Percentiles rank a stretch among this genome's conserved stretches.
These are phyloP conservation scores for Saccharomyces hybrid DNA, from an alignment of 1,139 yeast genomes.

Conservation along the genomic window DNA sequence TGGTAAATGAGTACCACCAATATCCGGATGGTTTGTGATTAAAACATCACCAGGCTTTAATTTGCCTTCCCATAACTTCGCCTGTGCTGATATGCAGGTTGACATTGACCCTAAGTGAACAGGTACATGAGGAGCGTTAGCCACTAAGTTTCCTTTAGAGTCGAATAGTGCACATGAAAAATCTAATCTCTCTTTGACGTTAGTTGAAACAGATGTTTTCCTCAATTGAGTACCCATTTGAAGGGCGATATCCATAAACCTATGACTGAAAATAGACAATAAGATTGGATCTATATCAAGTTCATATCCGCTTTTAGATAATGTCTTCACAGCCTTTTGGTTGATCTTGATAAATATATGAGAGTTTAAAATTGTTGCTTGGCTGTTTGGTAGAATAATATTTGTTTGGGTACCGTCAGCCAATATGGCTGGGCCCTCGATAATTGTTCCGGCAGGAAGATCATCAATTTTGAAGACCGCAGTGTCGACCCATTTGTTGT, in stretches of 20 bases:
- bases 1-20: slow-evolving; percentile 79
- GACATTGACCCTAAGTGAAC: slow-evolving; percentile 87
- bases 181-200: slow-evolving; percentile 75
- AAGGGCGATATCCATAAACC: slow-evolving; percentile 85
- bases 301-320: no score
- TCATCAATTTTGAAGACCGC: slow-evolving; percentile 45
- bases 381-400: slow-evolving; percentile 62
- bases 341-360: slow-evolving; percentile 54
- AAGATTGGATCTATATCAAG: slow-evolving; percentile 56
- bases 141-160: slow-evolving; percentile 66
- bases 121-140: slow-evolving; percentile 85
- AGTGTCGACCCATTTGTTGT: slow-evolving; percentile 45
- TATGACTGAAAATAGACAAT: slow-evolving; percentile 70
- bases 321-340: no score
- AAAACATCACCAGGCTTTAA: slow-evolving; percentile 64
- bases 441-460: slow-evolving; percentile 44
- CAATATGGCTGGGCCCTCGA: slow-evolving; percentile 75
- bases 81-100: slow-evolving; percentile 67
- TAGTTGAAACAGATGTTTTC: slow-evolving; percentile 78
- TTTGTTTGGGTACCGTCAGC: slow-evolving; percentile 86
- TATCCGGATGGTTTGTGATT: slow-evolving; percentile 70
- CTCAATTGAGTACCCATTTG: slow-evolving; percentile 81
- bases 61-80: slow-evolving; percentile 53
- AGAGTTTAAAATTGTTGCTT: slow-evolving; percentile 56
- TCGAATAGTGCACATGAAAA: slow-evolving; percentile 82